These are phyloP conservation scores for Fraxinus americana DNA, from an alignment of 257 asterid genomes.

Conservation along the genomic window DNA sequence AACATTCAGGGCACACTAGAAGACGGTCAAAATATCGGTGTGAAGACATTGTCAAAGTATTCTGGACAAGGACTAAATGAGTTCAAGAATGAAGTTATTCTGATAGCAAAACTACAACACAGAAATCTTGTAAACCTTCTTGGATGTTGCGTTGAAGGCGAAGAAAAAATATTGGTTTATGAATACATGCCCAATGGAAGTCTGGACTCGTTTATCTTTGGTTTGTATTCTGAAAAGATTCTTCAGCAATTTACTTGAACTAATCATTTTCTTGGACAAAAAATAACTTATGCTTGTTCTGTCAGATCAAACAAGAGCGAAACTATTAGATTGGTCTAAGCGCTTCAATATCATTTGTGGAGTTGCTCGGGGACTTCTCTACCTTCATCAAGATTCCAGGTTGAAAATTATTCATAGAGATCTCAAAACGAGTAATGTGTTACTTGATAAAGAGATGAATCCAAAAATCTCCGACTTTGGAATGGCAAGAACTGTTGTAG, in stretches of 20 bases:
- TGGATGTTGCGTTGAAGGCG: constrained; percentile 44
- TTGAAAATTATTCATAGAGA: constrained; percentile 42
- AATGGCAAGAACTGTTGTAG: constrained; percentile 35
- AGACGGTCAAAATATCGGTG: constrained; percentile 40
- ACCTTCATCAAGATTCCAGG: constrained; percentile 49
- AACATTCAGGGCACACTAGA: constrained; percentile 42
- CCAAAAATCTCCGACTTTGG: constrained; percentile 44
- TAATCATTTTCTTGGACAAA: not conserved
- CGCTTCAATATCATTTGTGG: constrained; percentile 39
- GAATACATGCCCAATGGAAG: constrained; percentile 50
- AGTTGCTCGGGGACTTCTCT: constrained; percentile 41
- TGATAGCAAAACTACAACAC: constrained; percentile 51
- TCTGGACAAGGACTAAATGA: constrained; percentile 51
- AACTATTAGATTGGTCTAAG: constrained; percentile 28
- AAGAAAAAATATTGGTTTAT: constrained; percentile 42
- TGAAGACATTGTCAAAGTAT: constrained; percentile 44
- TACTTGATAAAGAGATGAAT: constrained; percentile 35
- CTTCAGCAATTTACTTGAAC: not conserved
- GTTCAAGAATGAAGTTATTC: constrained; percentile 46
- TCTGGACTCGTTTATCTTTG: constrained; percentile 41
- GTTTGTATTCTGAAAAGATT: constrained; percentile 22
- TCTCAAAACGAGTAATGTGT: constrained; percentile 42
- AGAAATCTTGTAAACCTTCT: constrained; percentile 53
- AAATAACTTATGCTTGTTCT: constrained; percentile 3
- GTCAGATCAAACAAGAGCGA: constrained; percentile 28